These are phyloP conservation scores for Zymoseptoria passerinii DNA, from an alignment of 2,329 filamentous ascomycete species.

Conservation along the genomic window DNA sequence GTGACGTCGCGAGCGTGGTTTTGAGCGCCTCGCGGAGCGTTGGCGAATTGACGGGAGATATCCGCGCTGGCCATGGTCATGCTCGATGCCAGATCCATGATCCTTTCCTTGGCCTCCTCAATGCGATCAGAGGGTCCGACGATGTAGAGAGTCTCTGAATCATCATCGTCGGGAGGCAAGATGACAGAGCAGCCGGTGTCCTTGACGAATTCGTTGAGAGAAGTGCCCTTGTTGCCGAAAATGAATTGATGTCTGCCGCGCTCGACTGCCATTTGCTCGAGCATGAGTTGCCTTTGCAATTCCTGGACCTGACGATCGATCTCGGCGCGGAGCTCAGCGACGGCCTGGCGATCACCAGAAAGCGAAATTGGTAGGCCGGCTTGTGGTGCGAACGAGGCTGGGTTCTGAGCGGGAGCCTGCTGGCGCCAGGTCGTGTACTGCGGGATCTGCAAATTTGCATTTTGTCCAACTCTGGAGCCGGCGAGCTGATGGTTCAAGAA, in stretches of 20 bases:
- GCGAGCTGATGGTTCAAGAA: slow-evolving; percentile 71
- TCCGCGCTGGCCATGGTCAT: slow-evolving; percentile 83
- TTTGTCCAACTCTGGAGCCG: slow-evolving; percentile 62
- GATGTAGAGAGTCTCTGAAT: slow-evolving; percentile 76
- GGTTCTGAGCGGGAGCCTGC: slow-evolving; percentile 57
- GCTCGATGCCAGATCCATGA: slow-evolving; percentile 78
- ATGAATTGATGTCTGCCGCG: slow-evolving; percentile 91
- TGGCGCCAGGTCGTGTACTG: slow-evolving; percentile 66
- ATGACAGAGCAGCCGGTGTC: slow-evolving; percentile 88
- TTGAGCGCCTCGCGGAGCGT: slow-evolving; percentile 62
- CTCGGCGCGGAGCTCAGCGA: slow-evolving; percentile 68
- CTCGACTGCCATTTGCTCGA: slow-evolving; percentile 74
- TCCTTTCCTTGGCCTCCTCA: slow-evolving; percentile 66
- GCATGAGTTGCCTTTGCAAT: slow-evolving; percentile 64
- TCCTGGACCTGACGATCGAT: slow-evolving; percentile 73
- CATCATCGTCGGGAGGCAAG: slow-evolving; percentile 64
- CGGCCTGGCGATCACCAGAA: slow-evolving; percentile 73
- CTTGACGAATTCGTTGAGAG: slow-evolving; percentile 76
- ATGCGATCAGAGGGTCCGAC: slow-evolving; percentile 54
- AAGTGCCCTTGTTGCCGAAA: slow-evolving; percentile 71
- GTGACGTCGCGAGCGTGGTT: slow-evolving; percentile 79
- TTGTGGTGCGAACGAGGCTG: slow-evolving; percentile 63
- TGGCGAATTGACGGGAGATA: slow-evolving; percentile 68
- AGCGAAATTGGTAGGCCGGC: slow-evolving; percentile 73
- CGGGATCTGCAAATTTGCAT: slow-evolving; percentile 75